Percentiles rank a stretch among this genome's conserved stretches.
phyloP scores from a whole-genome alignment of 2,329 filamentous ascomycete genomes.

The Lecanosticta acicola region DNA sequence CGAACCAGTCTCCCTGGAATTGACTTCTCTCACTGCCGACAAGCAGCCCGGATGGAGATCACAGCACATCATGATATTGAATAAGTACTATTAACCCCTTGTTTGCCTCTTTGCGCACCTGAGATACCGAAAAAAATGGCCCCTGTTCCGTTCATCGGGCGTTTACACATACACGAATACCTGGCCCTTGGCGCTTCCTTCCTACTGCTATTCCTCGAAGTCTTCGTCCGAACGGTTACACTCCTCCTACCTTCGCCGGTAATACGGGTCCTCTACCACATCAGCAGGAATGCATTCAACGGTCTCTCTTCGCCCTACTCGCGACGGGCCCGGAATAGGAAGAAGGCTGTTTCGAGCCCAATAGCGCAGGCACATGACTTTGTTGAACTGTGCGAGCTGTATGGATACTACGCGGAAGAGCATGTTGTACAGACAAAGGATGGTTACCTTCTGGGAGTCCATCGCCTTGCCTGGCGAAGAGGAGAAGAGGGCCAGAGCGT shows the following conservation, averaged over 20 bases:
- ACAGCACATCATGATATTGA: neutral
- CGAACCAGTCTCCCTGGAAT: too few species aligned
- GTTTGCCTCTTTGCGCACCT: neutral
- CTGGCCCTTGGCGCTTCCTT: constrained; percentile 80
- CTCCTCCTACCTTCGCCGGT: constrained; percentile 78
- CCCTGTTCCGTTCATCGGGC: constrained; percentile 58
- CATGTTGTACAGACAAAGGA: constrained; percentile 93
- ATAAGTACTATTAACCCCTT: neutral
- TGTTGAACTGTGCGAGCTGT: constrained; percentile 84
- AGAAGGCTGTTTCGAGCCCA: constrained; percentile 49
- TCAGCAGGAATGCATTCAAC: constrained; percentile 79
- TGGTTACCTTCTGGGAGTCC: constrained; percentile 85
- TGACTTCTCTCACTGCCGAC: too few species aligned
- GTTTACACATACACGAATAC: constrained; percentile 66
- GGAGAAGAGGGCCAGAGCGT: constrained; percentile 75
- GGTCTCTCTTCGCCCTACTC: constrained; percentile 64
- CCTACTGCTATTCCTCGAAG: constrained; percentile 73
- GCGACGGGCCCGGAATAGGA: constrained; percentile 61
- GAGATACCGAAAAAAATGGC: constrained; percentile 43
- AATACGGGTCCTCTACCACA: constrained; percentile 73
- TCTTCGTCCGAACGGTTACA: constrained; percentile 76
- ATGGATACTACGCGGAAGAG: constrained; percentile 90
- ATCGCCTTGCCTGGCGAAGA: constrained; percentile 75
- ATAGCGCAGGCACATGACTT: constrained; percentile 88
- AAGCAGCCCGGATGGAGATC: neutral